These are phyloP conservation scores for Ormosia semicastrata DNA, from an alignment of 306 rosid species.

Conservation along the genomic window DNA sequence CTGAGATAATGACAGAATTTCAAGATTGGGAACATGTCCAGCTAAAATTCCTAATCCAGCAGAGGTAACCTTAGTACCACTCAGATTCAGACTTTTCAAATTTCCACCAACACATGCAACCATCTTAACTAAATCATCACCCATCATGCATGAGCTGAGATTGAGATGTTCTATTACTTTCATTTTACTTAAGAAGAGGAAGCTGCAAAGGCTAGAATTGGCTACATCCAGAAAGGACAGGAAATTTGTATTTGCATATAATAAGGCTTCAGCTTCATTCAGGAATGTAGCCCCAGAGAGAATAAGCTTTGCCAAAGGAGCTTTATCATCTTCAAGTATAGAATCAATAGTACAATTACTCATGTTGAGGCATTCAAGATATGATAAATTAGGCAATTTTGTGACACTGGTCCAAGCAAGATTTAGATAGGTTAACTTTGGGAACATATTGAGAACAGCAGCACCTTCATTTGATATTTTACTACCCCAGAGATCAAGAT, in stretches of 20 bases:
- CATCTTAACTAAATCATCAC: slow-evolving; percentile 63
- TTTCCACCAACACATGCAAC: slow-evolving; percentile 61
- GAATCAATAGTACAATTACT: slow-evolving; percentile 77
- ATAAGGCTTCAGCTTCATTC: slow-evolving; percentile 56
- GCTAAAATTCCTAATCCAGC: slow-evolving; percentile 68
- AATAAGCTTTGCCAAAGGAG: slow-evolving; percentile 65
- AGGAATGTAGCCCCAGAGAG: slow-evolving; percentile 64
- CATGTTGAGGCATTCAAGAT: slow-evolving; percentile 74
- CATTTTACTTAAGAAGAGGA: slow-evolving; percentile 60
- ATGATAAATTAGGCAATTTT: slow-evolving; percentile 59
- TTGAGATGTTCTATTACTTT: slow-evolving; percentile 68
- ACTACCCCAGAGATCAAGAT: slow-evolving; percentile 95
- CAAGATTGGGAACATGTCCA: slow-evolving; percentile 74
- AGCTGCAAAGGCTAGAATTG: slow-evolving; percentile 52
- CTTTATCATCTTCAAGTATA: slow-evolving; percentile 48
- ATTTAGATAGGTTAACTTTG: slow-evolving; percentile 71
- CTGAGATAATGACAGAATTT: slow-evolving; percentile 60
- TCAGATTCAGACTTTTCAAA: slow-evolving; percentile 71
- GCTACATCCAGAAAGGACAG: slow-evolving; percentile 64
- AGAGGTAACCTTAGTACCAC: slow-evolving; percentile 67
- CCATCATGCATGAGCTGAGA: slow-evolving; percentile 69
- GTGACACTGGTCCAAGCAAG: slow-evolving; percentile 82
- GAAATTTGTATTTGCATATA: slow-evolving; percentile 39
- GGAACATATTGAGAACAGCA: slow-evolving; percentile 54
- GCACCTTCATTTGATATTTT: slow-evolving; percentile 73